Percentiles rank a stretch among this genome's conserved stretches.
phyloP scores from a whole-genome alignment of 1,284 basidiomycete species.

The Ganoderma lucidum region DNA sequence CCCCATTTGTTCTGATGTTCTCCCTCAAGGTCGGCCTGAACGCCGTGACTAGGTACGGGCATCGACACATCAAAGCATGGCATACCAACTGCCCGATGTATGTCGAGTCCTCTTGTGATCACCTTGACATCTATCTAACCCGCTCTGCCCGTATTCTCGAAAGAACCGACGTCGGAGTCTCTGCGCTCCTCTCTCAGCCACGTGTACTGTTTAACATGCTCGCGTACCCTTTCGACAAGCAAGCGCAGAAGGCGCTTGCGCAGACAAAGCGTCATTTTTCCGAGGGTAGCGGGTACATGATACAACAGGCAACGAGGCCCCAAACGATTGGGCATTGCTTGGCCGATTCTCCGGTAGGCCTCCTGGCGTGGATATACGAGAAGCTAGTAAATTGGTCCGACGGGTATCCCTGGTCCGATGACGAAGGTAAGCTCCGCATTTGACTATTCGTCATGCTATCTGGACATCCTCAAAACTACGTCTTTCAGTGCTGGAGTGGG shows the following conservation, averaged over 20 bases:
- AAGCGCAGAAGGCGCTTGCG: conserved; percentile 19
- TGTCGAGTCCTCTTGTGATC: not conserved
- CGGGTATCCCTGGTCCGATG: conserved; percentile 52
- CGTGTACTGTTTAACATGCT: not conserved
- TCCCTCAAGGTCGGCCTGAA: conserved; percentile 7
- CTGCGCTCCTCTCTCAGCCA: not conserved
- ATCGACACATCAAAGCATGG: conserved; percentile 8
- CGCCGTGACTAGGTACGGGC: not conserved
- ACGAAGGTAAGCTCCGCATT: conserved; percentile 47
- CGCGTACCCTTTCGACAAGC: not conserved
- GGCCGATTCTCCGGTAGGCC: conserved; percentile 57
- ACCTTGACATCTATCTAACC: not conserved
- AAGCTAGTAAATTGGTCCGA: conserved; percentile 53
- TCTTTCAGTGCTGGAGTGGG: conserved; percentile 23
- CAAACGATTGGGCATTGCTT: conserved; percentile 55
- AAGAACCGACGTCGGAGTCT: not conserved
- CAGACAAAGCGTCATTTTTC: conserved; percentile 7
- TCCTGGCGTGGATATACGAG: conserved; percentile 3
- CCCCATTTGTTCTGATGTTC: not conserved
- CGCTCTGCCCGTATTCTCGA: not conserved
- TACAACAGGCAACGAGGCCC: conserved; percentile 44
- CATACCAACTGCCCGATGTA: conserved; percentile 12
- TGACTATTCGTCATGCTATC: not conserved
- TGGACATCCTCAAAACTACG: not conserved
- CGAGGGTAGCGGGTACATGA: conserved; percentile 41